Conservation (phyloP, 1,284 basidiomycete species). For the Leccinum solheimii region DNA sequence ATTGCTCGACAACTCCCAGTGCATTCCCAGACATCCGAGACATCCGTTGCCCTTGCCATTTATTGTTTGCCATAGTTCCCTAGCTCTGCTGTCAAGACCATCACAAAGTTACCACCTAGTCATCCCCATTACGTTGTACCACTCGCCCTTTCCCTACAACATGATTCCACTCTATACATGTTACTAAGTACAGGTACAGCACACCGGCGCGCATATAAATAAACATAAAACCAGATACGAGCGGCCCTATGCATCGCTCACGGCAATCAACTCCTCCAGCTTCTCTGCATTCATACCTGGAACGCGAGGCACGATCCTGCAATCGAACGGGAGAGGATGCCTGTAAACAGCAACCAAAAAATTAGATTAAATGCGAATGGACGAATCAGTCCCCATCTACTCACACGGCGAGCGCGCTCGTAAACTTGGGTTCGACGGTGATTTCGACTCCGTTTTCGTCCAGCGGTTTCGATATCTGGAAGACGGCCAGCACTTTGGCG, state of each 20-base stretch:
- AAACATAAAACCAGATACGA: neutral
- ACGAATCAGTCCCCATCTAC: neutral
- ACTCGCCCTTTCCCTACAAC: too few relatives aligned
- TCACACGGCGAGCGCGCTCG: conserved; percentile 10
- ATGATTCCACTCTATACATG: neutral
- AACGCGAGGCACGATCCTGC: neutral
- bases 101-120: too few relatives aligned
- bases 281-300: neutral
- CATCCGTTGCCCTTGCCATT: too few relatives aligned
- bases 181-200: neutral
- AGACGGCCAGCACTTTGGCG: conserved; percentile 15
- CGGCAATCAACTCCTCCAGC: neutral
- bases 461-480: conserved; percentile 11
- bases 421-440: conserved; percentile 11
- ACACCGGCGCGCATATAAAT: neutral
- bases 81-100: too few relatives aligned
- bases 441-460: conserved; percentile 25
- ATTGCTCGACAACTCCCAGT: neutral
- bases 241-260: neutral
- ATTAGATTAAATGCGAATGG: neutral
- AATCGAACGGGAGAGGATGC: neutral
- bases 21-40: too few relatives aligned
- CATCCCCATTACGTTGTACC: too few relatives aligned
- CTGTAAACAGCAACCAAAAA: neutral
- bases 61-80: too few relatives aligned